phyloP scores from a whole-genome alignment of 2,329 filamentous ascomycete genomes.

The Phoma sp. region DNA sequence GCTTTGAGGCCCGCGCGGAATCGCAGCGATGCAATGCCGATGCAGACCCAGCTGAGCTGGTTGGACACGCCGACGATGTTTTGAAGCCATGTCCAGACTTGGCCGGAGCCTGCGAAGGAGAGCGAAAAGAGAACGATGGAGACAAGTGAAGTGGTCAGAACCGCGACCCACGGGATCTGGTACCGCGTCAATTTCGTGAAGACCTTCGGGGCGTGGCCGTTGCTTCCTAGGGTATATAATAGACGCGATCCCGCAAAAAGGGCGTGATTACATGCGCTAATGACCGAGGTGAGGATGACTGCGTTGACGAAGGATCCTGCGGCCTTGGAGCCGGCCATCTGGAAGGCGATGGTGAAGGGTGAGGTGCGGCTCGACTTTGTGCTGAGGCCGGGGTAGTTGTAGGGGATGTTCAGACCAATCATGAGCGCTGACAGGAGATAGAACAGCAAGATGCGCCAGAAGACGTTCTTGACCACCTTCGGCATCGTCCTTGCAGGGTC shows the following conservation, averaged over 20 bases:
- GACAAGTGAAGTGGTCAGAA: conserved; percentile 46
- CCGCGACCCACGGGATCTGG: conserved; percentile 50
- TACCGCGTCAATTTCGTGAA: conserved; percentile 60
- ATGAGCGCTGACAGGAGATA: conserved; percentile 51
- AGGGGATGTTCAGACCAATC: conserved; percentile 52
- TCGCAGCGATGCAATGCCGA: conserved; percentile 63
- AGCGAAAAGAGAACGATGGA: conserved; percentile 49
- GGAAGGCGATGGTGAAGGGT: conserved; percentile 70
- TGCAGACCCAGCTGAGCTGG: conserved; percentile 60
- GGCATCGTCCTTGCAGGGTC: conserved; percentile 83
- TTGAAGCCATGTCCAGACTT: conserved; percentile 66
- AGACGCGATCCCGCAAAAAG: conserved; percentile 63
- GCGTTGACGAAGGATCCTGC: conserved; percentile 70
- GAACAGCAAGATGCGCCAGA: conserved; percentile 59
- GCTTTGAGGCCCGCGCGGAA: conserved; percentile 56
- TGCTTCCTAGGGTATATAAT: conserved; percentile 57
- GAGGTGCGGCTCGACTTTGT: conserved; percentile 52
- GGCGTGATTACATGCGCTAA: conserved; percentile 63
- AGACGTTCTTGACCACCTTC: conserved; percentile 89
- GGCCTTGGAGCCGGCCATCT: conserved; percentile 64
- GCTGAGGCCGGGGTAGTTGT: conserved; percentile 44
- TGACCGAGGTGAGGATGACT: conserved; percentile 66
- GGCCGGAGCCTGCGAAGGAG: conserved; percentile 51
- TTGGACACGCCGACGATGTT: conserved; percentile 68
- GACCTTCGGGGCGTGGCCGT: conserved; percentile 73